A percentile compares a stretch with the other conserved stretches of the same genome.
Evolutionary conservation across 2,329 filamentous ascomycete species (phyloP).

Genomic region (Colletotrichum tropicale): DNA sequence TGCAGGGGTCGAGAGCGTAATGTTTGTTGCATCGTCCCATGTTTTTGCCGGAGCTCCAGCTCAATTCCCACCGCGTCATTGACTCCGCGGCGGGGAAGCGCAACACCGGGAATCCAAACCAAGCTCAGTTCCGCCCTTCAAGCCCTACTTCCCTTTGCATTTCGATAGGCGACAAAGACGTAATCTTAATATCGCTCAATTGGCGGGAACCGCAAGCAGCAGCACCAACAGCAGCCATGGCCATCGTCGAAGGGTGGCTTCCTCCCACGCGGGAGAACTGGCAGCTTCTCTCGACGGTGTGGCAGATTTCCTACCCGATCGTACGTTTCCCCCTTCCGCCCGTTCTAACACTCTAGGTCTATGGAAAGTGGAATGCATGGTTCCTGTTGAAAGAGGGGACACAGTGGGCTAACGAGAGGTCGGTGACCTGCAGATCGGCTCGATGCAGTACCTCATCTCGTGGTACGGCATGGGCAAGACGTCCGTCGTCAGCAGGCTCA

Average conservation of each 20-base stretch:
- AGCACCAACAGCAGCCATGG: slow-evolving; percentile 36
- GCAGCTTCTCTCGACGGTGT: slow-evolving; percentile 54
- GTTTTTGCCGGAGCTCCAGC: not conserved
- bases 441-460: slow-evolving; percentile 74
- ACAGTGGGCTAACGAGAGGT: not conserved
- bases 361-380: not conserved
- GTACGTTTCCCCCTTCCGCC: slow-evolving; percentile 38
- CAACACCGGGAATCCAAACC: not conserved
- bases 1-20: not conserved
- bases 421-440: slow-evolving; percentile 62
- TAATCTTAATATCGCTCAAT: not conserved
- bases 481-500: slow-evolving; percentile 73
- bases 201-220: not conserved
- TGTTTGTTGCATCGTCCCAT: not conserved
- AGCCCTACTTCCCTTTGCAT: not conserved
- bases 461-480: slow-evolving; percentile 96
- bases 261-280: slow-evolving; percentile 65
- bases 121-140: not conserved
- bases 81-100: not conserved
- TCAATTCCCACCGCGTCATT: not conserved
- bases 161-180: not conserved
- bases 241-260: slow-evolving; percentile 58
- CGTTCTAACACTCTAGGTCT: too few relatives aligned
- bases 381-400: not conserved
- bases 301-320: slow-evolving; percentile 57